A percentile compares a stretch with the other conserved stretches of the same genome.
phyloP scores from a whole-genome alignment of 108 stramenopile genomes.

The Bacterosira constricta region DNA sequence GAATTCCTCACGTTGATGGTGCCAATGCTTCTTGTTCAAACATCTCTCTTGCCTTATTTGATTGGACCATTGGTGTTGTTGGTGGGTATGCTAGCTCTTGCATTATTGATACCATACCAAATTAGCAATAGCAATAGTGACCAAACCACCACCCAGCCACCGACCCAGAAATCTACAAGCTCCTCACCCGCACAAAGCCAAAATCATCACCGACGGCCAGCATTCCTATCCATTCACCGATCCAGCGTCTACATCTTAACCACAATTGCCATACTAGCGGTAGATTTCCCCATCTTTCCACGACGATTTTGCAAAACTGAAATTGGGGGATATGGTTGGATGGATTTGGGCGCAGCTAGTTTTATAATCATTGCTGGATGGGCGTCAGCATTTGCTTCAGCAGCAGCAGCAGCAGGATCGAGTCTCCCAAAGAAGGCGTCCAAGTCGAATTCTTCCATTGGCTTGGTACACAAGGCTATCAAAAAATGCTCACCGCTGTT shows the following conservation, averaged over 20 bases:
- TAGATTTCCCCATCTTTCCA: slow-evolving; percentile 93
- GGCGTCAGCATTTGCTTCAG: slow-evolving; percentile 30
- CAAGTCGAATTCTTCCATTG: not conserved
- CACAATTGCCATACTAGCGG: slow-evolving; percentile 90
- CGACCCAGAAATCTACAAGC: not conserved
- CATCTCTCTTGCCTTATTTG: slow-evolving; percentile 65
- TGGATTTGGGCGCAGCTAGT: slow-evolving; percentile 96
- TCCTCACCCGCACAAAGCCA: too few relatives aligned
- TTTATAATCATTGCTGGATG: slow-evolving; percentile 88
- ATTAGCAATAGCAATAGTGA: not conserved
- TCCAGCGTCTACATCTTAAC: slow-evolving; percentile 77
- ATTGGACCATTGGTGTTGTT: slow-evolving; percentile 53
- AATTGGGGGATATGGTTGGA: slow-evolving; percentile 85
- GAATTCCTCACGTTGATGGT: slow-evolving; percentile 51
- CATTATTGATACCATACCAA: not conserved
- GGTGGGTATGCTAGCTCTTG: slow-evolving; percentile 24
- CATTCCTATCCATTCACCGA: slow-evolving; percentile 71
- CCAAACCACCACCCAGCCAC: not conserved
- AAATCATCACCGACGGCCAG: slow-evolving; percentile 23
- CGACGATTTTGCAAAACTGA: slow-evolving; percentile 95
- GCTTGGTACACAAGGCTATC: slow-evolving; percentile 15
- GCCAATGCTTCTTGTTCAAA: slow-evolving; percentile 66
- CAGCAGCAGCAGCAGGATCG: not conserved
- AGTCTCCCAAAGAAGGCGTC: not conserved
- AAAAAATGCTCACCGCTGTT: slow-evolving; percentile 64